phyloP scores from a whole-genome alignment of 1,284 basidiomycete species.

The Boletus putidus region DNA sequence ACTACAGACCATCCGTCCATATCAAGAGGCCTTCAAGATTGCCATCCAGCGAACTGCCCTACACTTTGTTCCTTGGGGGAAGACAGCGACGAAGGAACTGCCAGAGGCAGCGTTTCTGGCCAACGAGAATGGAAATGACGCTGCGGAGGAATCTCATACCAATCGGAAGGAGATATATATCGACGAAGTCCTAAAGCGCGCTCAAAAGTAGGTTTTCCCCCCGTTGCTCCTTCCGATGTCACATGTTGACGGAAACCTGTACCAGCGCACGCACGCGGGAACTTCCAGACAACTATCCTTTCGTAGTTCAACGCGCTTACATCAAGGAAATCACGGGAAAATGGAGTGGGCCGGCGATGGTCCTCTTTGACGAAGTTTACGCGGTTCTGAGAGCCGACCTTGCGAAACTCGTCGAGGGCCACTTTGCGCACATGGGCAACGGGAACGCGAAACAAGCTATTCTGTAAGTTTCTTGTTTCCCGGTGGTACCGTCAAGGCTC shows the following conservation, averaged over 20 bases:
- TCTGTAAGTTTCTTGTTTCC: conserved; percentile 42
- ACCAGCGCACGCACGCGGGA: conserved; percentile 65
- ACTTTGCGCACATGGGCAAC: conserved; percentile 56
- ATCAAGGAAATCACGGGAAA: conserved; percentile 47
- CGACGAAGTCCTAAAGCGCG: conserved; percentile 54
- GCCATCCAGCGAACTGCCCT: conserved; percentile 58
- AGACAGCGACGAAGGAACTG: conserved; percentile 4
- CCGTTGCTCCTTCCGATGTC: background rate
- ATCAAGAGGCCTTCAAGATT: conserved; percentile 48
- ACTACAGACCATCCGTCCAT: conserved; percentile 53
- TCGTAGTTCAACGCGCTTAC: conserved; percentile 53
- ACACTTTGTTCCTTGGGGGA: conserved; percentile 42
- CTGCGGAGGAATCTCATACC: conserved; percentile 25
- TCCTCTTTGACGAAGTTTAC: conserved; percentile 51
- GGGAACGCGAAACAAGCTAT: conserved; percentile 54
- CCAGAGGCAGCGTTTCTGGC: conserved; percentile 42
- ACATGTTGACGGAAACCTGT: background rate
- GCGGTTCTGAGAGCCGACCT: conserved; percentile 44
- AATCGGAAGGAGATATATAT: conserved; percentile 45
- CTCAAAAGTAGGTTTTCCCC: conserved; percentile 45
- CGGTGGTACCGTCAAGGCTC: background rate
- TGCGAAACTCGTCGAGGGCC: conserved; percentile 42
- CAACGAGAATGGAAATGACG: conserved; percentile 37
- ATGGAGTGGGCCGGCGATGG: conserved; percentile 53
- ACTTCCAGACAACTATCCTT: conserved; percentile 65